Conservation (phyloP, 805 yeast species). For the Candida loeiensis region DNA sequence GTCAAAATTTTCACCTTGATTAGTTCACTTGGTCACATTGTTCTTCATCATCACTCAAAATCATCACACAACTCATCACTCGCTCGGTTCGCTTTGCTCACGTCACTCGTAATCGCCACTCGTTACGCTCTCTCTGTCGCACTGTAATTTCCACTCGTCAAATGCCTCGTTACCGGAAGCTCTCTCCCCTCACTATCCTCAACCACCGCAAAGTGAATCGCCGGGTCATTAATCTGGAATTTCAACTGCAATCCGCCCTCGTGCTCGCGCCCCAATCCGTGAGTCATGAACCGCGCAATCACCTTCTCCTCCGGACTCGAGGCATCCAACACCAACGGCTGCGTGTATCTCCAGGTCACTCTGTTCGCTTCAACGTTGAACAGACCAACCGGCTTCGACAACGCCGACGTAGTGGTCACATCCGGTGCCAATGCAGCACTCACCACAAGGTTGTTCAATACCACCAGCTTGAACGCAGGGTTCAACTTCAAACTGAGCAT, state of each 20-base stretch:
- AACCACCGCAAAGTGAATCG: slow-evolving; percentile 40
- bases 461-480: slow-evolving; percentile 36
- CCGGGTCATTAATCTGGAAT: slow-evolving; percentile 49
- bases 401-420: slow-evolving; percentile 65
- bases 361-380: slow-evolving; percentile 83
- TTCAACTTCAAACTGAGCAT: slow-evolving; percentile 66
- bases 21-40: no score
- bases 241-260: slow-evolving; percentile 70
- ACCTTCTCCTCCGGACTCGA: slow-evolving; percentile 54
- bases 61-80: not conserved
- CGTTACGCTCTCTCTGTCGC: slow-evolving; percentile 26
- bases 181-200: slow-evolving; percentile 21
- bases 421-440: slow-evolving; percentile 58
- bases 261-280: slow-evolving; percentile 65
- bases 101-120: no score
- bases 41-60: no score
- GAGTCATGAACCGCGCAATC: slow-evolving; percentile 83
- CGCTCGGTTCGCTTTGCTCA: no score
- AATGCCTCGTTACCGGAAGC: slow-evolving; percentile 44
- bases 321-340: slow-evolving; percentile 37
- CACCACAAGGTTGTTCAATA: slow-evolving; percentile 57
- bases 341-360: slow-evolving; percentile 73
- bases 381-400: slow-evolving; percentile 88
- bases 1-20: no score
- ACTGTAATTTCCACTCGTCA: slow-evolving; percentile 49